Conservation (phyloP, 495 filamentous ascomycete species). For the Penicillium daleae region DNA sequence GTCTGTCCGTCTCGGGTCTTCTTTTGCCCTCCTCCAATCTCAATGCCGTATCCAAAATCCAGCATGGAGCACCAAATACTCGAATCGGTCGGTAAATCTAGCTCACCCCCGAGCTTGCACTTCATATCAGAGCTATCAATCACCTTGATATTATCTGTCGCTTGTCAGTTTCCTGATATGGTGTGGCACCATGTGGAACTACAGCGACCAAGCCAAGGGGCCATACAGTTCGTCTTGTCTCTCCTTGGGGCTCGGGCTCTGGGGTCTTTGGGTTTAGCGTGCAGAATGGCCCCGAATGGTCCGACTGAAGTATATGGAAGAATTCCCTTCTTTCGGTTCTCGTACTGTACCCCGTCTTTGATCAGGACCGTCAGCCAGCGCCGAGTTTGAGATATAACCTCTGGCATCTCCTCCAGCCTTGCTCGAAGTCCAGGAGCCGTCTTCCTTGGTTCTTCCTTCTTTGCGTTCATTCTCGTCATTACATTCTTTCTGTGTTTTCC, state of each 20-base stretch:
- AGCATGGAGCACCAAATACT: background rate
- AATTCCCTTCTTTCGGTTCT: background rate
- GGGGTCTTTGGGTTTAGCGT: slow-evolving; percentile 1
- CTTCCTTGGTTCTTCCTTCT: background rate
- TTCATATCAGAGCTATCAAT: background rate
- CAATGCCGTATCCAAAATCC: background rate
- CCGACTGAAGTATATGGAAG: background rate
- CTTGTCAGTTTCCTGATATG: background rate
- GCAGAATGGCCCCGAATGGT: background rate
- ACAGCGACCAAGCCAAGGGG: background rate
- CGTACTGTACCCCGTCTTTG: background rate
- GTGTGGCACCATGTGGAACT: background rate
- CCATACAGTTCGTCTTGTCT: background rate
- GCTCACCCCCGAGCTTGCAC: background rate
- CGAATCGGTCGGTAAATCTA: background rate
- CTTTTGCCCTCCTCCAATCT: slow-evolving; percentile 22
- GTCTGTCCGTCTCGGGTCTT: slow-evolving; percentile 2
- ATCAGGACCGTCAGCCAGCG: background rate
- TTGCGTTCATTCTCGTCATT: background rate
- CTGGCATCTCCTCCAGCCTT: background rate
- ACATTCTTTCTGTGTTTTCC: background rate
- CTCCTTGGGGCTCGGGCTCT: background rate
- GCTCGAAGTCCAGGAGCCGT: background rate
- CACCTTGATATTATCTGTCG: background rate
- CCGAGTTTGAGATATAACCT: background rate